Evolutionary conservation across 345 rosid genomes (phyloP), one percentile per base, ranked within the genome.

Genomic region (Eucalyptus polyanthemos): DNA sequence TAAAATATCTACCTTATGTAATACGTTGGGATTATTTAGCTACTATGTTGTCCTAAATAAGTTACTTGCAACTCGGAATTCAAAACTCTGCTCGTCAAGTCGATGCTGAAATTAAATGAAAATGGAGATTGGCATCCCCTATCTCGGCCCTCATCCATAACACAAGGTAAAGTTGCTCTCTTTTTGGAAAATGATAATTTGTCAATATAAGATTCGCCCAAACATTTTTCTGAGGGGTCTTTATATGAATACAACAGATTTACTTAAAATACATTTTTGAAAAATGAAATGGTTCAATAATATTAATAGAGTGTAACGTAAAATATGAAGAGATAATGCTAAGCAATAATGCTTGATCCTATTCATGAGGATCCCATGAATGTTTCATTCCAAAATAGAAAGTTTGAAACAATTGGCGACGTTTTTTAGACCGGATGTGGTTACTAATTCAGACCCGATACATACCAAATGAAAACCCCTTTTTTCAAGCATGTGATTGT

Each of bases 321-420:
- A 69, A 16, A 69, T 69, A 2, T 16, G 1, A 31, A 3, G 22
- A 69, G 37, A 34, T 16, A 34, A 69, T 69, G 19, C 12, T 19
- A 15, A 16, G 7, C 4, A 17, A 16, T 31, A 69, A 69, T 31
- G 80, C 3, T 34, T 3, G 24, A 17, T 69, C 24, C 1, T 29
- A 65, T 29, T 65, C 37, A 14, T 2, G 19, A 14, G 19, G 44
- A 34, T 69, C 1, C 42, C 42, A 10, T 69, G 34, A 34, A 69
- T 69, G 37, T 31, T 69, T 16, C 24, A 1, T 69, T 69, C 7
- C 24, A 31, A 69, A 19, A 9, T 72, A 72, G 14, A 19, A 72
- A 17, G 4, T 34, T 37, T 21, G 45, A 72, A 37, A 0, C 0
- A 0, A 11, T 72, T 12, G 14, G 7, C 3, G 5, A 10, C 3